A percentile compares a stretch with the other conserved stretches of the same genome.
These are phyloP conservation scores for Rhodotorula sp. DNA, from an alignment of 1,284 basidiomycete species.

Conservation along the genomic window DNA sequence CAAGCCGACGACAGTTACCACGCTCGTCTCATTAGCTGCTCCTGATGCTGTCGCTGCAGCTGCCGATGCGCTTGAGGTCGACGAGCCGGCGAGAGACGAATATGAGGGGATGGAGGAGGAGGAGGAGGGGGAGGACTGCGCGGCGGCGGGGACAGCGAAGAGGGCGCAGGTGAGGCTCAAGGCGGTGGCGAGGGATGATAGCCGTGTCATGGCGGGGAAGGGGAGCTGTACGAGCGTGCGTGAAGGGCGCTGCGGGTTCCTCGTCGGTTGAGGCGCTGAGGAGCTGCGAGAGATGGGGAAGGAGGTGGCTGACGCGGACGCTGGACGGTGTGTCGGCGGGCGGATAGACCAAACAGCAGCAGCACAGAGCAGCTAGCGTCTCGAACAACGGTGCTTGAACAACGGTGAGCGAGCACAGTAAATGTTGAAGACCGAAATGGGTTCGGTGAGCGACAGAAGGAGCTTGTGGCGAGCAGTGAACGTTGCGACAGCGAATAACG, in stretches of 20 bases:
- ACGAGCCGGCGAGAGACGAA: conserved; percentile 42
- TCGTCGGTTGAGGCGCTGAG: not conserved
- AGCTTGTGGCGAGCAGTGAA: too few relatives aligned
- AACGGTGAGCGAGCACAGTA: not conserved
- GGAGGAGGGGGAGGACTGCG: conserved; percentile 14
- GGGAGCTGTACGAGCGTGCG: not conserved
- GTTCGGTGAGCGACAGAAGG: too few relatives aligned
- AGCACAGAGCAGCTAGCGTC: not conserved
- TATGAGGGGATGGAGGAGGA: conserved; percentile 4
- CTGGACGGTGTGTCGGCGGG: too few relatives aligned
- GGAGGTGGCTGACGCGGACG: too few relatives aligned
- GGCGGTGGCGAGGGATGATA: not conserved
- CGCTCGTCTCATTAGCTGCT: not conserved
- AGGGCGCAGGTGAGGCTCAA: not conserved
- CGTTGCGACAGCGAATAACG: too few relatives aligned
- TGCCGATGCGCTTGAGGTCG: not conserved
- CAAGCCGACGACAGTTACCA: not conserved
- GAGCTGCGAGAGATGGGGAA: too few relatives aligned
- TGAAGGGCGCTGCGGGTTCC: not conserved
- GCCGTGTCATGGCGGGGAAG: not conserved
- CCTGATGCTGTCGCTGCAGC: not conserved
- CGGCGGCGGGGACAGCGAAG: not conserved
- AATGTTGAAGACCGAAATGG: not conserved
- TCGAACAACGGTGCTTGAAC: not conserved
- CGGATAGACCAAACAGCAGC: not conserved